Evolutionary conservation across 2,329 filamentous ascomycete genomes (phyloP).

Genomic region (Claviceps citrina): DNA sequence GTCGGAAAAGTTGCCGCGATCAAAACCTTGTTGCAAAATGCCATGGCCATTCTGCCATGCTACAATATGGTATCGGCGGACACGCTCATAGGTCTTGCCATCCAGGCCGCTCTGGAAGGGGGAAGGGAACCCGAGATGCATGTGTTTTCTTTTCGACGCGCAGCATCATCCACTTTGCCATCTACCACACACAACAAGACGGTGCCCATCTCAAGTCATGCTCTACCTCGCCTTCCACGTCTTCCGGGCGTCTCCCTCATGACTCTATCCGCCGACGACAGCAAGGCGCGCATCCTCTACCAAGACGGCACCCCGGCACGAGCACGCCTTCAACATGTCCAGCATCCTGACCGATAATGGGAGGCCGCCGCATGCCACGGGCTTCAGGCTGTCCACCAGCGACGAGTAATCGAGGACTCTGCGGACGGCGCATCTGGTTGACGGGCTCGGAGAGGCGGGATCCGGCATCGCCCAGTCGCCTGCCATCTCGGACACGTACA

Average conservation of each 20-base stretch:
- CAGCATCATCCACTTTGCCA: too few relatives aligned
- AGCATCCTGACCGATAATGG: not conserved
- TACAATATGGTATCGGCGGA: too few relatives aligned
- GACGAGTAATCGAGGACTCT: not conserved
- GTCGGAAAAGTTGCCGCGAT: too few relatives aligned
- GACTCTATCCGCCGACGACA: not conserved
- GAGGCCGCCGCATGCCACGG: too few relatives aligned
- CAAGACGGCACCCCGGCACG: not conserved
- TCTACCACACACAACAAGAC: too few relatives aligned
- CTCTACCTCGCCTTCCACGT: not conserved
- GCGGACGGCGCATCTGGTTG: not conserved
- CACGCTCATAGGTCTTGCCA: too few relatives aligned
- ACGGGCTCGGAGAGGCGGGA: not conserved
- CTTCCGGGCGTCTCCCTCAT: not conserved
- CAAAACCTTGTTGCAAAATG: too few relatives aligned
- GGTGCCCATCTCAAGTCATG: too few relatives aligned
- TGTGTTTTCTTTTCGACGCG: too few relatives aligned
- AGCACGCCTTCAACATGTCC: not conserved
- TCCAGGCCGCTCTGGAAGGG: too few relatives aligned
- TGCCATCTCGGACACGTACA: not conserved
- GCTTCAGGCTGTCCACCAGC: not conserved
- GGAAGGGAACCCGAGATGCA: too few relatives aligned
- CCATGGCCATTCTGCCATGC: too few relatives aligned
- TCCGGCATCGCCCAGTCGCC: not conserved
- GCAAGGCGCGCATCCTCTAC: not conserved